Conservation (phyloP, 805 yeast genomes). For the Starmerella bombicola region DNA sequence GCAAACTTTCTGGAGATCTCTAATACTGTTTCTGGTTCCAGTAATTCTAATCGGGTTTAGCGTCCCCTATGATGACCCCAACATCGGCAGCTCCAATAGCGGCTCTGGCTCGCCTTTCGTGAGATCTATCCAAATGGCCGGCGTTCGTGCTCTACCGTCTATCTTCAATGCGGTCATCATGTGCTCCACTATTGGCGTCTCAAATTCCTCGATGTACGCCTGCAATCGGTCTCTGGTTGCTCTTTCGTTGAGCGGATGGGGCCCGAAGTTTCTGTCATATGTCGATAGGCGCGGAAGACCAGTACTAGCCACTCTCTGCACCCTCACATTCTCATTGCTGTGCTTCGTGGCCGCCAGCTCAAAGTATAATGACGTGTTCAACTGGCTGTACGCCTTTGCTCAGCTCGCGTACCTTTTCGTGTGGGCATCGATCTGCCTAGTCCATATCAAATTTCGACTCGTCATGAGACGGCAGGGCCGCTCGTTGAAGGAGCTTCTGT, state of each 20-base stretch:
- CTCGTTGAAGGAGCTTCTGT: constrained; percentile 52
- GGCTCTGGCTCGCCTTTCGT: constrained; percentile 72
- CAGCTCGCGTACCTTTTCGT: constrained; percentile 18
- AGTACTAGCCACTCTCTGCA: constrained; percentile 43
- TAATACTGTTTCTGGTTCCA: constrained; percentile 48
- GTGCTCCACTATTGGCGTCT: constrained; percentile 64
- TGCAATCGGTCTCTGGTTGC: constrained; percentile 55
- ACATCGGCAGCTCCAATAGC: constrained; percentile 36
- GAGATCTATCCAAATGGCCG: constrained; percentile 62
- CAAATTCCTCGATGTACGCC: constrained; percentile 56
- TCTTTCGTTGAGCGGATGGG: constrained; percentile 48
- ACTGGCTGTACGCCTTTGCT: constrained; percentile 21
- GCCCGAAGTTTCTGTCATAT: constrained; percentile 49
- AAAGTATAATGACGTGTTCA: constrained; percentile 18
- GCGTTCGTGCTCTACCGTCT: constrained; percentile 53
- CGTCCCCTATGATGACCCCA: constrained; percentile 47
- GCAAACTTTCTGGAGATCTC: constrained; percentile 54
- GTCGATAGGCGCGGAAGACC: constrained; percentile 72
- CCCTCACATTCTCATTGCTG: constrained; percentile 39
- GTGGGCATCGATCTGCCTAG: constrained; percentile 17
- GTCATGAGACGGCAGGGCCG: constrained; percentile 54
- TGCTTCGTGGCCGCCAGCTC: constrained; percentile 51
- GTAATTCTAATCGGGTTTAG: constrained; percentile 55
- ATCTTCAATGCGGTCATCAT: constrained; percentile 65
- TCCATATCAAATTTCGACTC: constrained; percentile 35